Evolutionary conservation across 139 green algal species (phyloP), one percentile per base, ranked within the genome.

Genomic region (Chloropicon primus): DNA sequence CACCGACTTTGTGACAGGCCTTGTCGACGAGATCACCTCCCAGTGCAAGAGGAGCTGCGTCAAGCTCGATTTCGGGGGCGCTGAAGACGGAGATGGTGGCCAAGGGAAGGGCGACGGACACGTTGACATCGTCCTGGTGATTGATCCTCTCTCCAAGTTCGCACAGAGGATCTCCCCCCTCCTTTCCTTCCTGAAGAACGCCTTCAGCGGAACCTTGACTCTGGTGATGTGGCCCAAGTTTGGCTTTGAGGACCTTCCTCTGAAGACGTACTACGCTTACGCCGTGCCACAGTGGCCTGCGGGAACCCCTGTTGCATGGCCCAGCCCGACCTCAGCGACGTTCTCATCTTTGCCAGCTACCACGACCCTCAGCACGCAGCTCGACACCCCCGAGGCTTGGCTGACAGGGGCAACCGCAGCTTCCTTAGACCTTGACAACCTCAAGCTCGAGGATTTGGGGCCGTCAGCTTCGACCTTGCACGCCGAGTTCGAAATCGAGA

Each of bases 181-280:
- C 24, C 76, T 89, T 26, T 22, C 83, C 27, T 76, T 87, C 24
- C 77, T 88, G 3, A 76, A 87, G 28, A 53, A 91, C 2, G 75
- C 92, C 27, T 74, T 89, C 41, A 62, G 41, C 41, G 41, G 25
- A 71, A 77, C n/a, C 21, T 29, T 78, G 54, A 79, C 82, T 76
- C 26, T 87, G 28, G 54, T 74, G 23, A 80, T 96, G 41, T 89
- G 89, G 73, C 90, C 91, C 0, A 76, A 86, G 79, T 28, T 77
- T 2, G 87, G 92, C 1, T 27, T 96, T 22, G 82, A 83, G 0
- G 89, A 95, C 27, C 74, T 97, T 74, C 94, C 94, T 0, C 83
- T 98, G 23, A 96, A 96, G 80, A 90, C 81, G 26, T 98, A 92
- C 81, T 98, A 97, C 83, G 89, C 28, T 82, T 93, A 89, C 74